These are phyloP conservation scores for Syzygium grande DNA, from an alignment of 345 rosid species.

Conservation along the genomic window DNA sequence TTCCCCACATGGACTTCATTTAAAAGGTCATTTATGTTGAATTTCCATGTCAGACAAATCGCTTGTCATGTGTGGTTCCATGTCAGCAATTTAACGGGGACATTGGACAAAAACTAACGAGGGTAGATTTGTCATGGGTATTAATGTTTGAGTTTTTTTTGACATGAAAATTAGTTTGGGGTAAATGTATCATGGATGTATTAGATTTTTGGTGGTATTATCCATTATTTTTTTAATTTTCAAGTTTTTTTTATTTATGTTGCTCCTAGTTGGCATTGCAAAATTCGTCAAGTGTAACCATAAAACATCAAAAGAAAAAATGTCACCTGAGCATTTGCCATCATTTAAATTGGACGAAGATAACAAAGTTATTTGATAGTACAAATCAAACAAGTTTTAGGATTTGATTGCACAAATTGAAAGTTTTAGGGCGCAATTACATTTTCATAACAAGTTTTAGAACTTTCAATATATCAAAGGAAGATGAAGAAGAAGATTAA, in stretches of 20 bases:
- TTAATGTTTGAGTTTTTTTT: too few relatives aligned
- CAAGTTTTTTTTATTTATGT: not conserved
- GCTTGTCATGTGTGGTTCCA: not conserved
- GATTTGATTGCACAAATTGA: not conserved
- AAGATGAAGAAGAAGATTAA: not conserved
- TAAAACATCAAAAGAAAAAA: too few relatives aligned
- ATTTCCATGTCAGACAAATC: too few relatives aligned
- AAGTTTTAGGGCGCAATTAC: not conserved
- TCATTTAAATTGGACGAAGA: not conserved
- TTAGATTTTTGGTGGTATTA: not conserved
- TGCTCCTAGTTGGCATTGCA: too few relatives aligned
- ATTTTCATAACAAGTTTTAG: rapidly evolving
- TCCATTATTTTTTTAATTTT: not conserved
- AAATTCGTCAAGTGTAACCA: not conserved
- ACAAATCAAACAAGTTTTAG: too few relatives aligned
- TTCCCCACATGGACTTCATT: not conserved
- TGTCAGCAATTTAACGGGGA: not conserved
- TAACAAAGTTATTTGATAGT: too few relatives aligned
- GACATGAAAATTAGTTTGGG: not conserved
- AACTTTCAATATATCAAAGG: not conserved
- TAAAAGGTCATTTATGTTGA: too few relatives aligned
- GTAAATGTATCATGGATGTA: not conserved
- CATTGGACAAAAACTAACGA: too few relatives aligned
- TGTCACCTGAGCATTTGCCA: not conserved
- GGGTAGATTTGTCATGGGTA: not conserved